Evolutionary conservation across 2,329 filamentous ascomycete species (phyloP).

Genomic region (Trichoderma breve): DNA sequence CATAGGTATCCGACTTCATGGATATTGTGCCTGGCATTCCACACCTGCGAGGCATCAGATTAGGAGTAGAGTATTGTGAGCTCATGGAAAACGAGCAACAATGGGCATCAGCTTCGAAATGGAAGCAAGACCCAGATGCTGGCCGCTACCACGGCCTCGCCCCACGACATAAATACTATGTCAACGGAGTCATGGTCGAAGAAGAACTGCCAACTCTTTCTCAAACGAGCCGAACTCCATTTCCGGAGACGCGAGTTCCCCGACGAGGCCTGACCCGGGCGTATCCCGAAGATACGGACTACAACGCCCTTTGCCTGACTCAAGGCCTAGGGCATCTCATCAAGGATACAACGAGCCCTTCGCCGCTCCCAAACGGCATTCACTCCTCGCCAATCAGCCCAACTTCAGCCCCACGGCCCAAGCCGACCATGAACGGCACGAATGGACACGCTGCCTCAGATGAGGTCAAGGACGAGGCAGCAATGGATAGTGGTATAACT

Average conservation of each 20-base stretch:
- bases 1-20: slow-evolving; percentile 61
- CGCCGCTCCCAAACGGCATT: slow-evolving; percentile 44
- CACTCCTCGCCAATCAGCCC: slow-evolving; percentile 47
- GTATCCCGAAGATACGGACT: slow-evolving; percentile 56
- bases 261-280: slow-evolving; percentile 54
- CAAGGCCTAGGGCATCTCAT: slow-evolving; percentile 58
- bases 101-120: slow-evolving; percentile 50
- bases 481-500: slow-evolving; percentile 27
- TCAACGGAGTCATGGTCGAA: slow-evolving; percentile 53
- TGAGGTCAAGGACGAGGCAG: slow-evolving; percentile 22
- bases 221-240: slow-evolving; percentile 52
- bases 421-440: slow-evolving; percentile 34
- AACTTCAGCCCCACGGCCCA: slow-evolving; percentile 29
- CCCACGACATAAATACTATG: slow-evolving; percentile 57
- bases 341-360: slow-evolving; percentile 43
- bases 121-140: slow-evolving; percentile 57
- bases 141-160: slow-evolving; percentile 53
- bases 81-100: slow-evolving; percentile 51
- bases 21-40: slow-evolving; percentile 55
- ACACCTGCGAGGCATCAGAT: slow-evolving; percentile 55
- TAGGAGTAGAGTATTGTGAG: slow-evolving; percentile 60
- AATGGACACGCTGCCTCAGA: slow-evolving; percentile 25
- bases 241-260: slow-evolving; percentile 54
- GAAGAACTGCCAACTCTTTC: slow-evolving; percentile 50
- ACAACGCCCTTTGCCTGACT: slow-evolving; percentile 52